A percentile compares a stretch with the other conserved stretches of the same genome.
Conservation (phyloP, 225 moss, liverwort and hornwort species). For the Pseudisothecium myosuroides region DNA sequence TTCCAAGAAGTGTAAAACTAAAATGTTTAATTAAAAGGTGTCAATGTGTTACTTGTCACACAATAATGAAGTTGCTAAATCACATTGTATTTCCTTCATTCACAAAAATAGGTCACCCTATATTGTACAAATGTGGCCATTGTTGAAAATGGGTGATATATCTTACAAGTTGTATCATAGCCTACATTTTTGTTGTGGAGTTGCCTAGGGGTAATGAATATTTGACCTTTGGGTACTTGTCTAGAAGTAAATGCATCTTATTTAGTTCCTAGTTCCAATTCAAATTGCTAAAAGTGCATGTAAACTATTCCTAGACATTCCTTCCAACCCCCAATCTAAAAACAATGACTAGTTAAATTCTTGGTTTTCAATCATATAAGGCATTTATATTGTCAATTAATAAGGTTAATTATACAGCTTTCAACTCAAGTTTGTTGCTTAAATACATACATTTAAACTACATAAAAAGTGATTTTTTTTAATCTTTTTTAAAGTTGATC, state of each 20-base stretch:
- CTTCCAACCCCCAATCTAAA: too few relatives aligned
- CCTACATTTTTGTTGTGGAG: not conserved
- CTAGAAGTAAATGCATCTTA: fast-evolving
- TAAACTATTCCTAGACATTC: not conserved
- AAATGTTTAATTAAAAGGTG: not conserved
- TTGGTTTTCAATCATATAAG: not conserved
- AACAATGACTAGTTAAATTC: not conserved
- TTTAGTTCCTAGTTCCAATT: not conserved
- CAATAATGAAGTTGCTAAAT: too few relatives aligned
- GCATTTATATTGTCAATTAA: not conserved
- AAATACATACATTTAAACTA: not conserved
- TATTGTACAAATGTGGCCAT: too few relatives aligned
- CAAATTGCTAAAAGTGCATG: not conserved
- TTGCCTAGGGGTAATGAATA: not conserved
- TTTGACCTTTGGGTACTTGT: not conserved
- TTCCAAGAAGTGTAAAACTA: not conserved
- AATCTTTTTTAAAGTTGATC: not conserved
- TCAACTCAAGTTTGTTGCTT: not conserved
- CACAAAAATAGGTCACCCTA: too few relatives aligned
- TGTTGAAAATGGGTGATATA: too few relatives aligned
- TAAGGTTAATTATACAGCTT: not conserved
- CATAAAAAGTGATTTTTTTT: fast-evolving
- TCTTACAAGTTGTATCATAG: fast-evolving
- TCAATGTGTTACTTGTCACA: too few relatives aligned
- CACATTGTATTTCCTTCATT: not conserved